phyloP scores from a whole-genome alignment of 1,284 basidiomycete species.

The Earliella scabrosa region DNA sequence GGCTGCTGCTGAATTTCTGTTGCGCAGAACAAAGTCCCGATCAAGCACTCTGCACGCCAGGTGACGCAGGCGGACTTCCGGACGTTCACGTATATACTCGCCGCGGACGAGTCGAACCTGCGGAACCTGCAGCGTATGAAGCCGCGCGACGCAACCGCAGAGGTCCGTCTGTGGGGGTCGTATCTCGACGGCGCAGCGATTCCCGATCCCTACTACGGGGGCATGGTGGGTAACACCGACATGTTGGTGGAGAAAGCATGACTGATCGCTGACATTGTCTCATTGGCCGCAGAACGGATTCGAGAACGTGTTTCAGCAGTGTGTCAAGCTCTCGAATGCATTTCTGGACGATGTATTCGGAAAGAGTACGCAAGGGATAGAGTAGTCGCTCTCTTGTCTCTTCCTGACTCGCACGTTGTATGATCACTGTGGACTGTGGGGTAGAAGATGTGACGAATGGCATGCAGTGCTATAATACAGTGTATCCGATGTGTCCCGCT shows the following conservation, averaged over 20 bases:
- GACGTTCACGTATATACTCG: conserved; percentile 71
- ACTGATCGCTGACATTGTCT: too few relatives aligned
- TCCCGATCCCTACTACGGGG: conserved; percentile 78
- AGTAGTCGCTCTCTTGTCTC: neutral
- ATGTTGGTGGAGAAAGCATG: too few relatives aligned
- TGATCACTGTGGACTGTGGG: neutral
- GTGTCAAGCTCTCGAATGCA: conserved; percentile 68
- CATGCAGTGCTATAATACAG: conserved; percentile 17
- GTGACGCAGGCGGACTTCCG: conserved; percentile 62
- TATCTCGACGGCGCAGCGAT: conserved; percentile 69
- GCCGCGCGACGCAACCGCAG: conserved; percentile 59
- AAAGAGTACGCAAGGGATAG: conserved; percentile 26
- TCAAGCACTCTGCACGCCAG: conserved; percentile 63
- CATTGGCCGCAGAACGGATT: conserved; percentile 53
- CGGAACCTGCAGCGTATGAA: conserved; percentile 57
- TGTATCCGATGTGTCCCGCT: conserved; percentile 10
- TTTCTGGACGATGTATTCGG: conserved; percentile 66
- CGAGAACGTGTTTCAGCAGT: conserved; percentile 67
- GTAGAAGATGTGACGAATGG: neutral
- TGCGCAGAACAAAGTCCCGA: conserved; percentile 60
- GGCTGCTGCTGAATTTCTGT: neutral
- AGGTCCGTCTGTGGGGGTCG: conserved; percentile 74
- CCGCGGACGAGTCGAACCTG: conserved; percentile 71
- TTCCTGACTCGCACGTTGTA: neutral
- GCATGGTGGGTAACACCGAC: conserved; percentile 47